Evolutionary conservation across 805 yeast species (phyloP), one percentile per base, ranked within the genome.

Genomic region (Starmerella apicola): DNA sequence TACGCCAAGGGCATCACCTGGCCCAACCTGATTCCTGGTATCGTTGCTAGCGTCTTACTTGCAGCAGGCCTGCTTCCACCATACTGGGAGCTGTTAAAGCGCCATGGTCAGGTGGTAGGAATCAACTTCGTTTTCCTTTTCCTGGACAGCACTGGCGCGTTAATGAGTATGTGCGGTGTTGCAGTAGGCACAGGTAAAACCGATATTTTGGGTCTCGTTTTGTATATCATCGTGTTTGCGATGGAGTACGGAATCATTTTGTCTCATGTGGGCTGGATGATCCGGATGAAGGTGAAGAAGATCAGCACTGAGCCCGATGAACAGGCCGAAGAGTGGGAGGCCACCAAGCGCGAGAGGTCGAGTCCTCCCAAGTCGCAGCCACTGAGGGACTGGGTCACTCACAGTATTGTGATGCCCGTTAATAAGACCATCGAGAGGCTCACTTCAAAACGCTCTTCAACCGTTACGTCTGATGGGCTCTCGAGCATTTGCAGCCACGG

Each of bases 1-100:
- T 64, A 71, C 48, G 59, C 59, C 21, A 65, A 70, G 6, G 78
- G 73, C 4, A 56, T 51, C 12, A 61, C 62, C 19, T 83, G 95
- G 93, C 95, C 96, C 2, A 67, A 76, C 50, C 59, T 84, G 25
- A 67, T 86, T 23, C 71, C 85, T 50, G 96, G 96, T 12, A 71
- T 82, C 22, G 45, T 83, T 15, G 94, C 96, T 0, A 74, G 91
- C 1, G 65, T 86, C 0, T 56, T 82, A 16, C 62, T 88, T 7
- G 91, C 81, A 0, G 55, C 70, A 2, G 97, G 97, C 0, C 65
- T 88, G 26, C 48, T 88, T 0, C 96, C 96, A 0, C 95, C 96
- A 4, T 88, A 86, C 56, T 76, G 74, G 50, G 96, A 88, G 57
- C 62, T 88, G 20, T 70, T 75, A 24, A 81, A 83, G 53, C 67